Base-by-base conservation (phyloP, 305 asterid genomes). In the Nicotiana rustica region DNA sequence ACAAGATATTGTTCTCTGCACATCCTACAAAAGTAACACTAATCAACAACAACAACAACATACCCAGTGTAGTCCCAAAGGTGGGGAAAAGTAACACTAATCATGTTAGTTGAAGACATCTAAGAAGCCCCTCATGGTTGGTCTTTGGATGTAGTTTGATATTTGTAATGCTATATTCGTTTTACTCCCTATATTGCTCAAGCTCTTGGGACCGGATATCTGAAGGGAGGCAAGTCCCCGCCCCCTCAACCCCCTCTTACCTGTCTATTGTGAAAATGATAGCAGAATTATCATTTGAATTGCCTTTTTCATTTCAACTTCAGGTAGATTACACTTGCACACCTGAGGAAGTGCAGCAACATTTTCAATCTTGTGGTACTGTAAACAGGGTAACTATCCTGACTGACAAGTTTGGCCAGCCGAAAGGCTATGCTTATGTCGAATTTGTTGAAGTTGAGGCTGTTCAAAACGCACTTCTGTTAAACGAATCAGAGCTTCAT, bases 291-390 rank as follows among this genome's bases (percentile, higher is more conserved):
- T 49, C 62, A 49, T 73, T 73, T 21, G 79, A 73, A 0, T 76
- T 79, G 10, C 36, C 38, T 68, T 80, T 14, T 76, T 52, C 80
- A 83, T 59, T 78, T 84, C 77, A 81, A 33, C 47, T 85, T 64
- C 88, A 91, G 93, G 95, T 91, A 67, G 95, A 91, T 84, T 92
- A 92, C 79, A 91, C 86, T 8, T 92, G 97, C 89, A 92, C 93
- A 3, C 95, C 97, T 67, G 97, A 92, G 90, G 97, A 92, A 81
- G 93, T 92, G 87, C 97, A 92, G 86, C 97, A 91, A 86, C 97
- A 92, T 86, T 91, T 93, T 67, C 95, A 93, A 85, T 93, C 95
- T 15, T 91, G 95, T 81, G 97, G 97, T 76, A 93, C 97, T 3
- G 95, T 93, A 31, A 93, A 93, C 90, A 86, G 97, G 88, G 94